phyloP scores from a whole-genome alignment of 2,329 filamentous ascomycete genomes.

The Penicillium nordicum region DNA sequence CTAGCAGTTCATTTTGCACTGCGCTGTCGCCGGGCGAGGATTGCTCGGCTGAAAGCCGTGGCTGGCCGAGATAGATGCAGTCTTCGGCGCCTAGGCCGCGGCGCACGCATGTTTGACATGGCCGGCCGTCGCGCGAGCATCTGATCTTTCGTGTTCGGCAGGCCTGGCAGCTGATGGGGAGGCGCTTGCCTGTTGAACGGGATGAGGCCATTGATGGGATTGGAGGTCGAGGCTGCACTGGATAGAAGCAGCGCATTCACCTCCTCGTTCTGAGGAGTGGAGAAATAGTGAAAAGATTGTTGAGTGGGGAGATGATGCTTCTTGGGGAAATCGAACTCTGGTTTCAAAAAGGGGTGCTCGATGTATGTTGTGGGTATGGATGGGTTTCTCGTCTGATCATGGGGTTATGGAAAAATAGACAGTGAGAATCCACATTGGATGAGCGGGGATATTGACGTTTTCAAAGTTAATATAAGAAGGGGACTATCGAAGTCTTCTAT shows the following conservation, averaged over 20 bases:
- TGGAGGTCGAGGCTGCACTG: neutral
- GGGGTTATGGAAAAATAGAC: neutral
- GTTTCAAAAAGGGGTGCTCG: neutral
- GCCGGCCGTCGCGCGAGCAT: constrained; percentile 39
- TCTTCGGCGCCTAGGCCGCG: constrained; percentile 38
- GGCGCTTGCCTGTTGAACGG: constrained; percentile 32
- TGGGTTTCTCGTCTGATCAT: neutral
- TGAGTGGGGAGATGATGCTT: neutral
- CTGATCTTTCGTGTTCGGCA: constrained; percentile 42
- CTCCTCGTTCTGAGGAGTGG: neutral
- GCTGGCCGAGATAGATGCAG: constrained; percentile 38
- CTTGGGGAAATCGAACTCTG: neutral
- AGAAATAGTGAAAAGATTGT: neutral
- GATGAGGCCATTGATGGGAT: constrained; percentile 24
- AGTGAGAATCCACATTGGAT: neutral
- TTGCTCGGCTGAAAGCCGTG: constrained; percentile 30
- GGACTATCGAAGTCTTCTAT: constrained; percentile 1
- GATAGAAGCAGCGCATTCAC: neutral
- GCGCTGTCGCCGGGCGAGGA: constrained; percentile 19
- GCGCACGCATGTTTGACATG: constrained; percentile 40
- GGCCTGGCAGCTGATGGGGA: constrained; percentile 42
- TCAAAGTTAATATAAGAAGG: neutral
- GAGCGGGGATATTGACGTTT: constrained; percentile 1
- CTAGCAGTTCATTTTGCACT: constrained; percentile 33
- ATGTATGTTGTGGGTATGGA: neutral